These are phyloP conservation scores for Epicoccum sorghinum DNA, from an alignment of 2,329 filamentous ascomycete genomes.

Conservation along the genomic window DNA sequence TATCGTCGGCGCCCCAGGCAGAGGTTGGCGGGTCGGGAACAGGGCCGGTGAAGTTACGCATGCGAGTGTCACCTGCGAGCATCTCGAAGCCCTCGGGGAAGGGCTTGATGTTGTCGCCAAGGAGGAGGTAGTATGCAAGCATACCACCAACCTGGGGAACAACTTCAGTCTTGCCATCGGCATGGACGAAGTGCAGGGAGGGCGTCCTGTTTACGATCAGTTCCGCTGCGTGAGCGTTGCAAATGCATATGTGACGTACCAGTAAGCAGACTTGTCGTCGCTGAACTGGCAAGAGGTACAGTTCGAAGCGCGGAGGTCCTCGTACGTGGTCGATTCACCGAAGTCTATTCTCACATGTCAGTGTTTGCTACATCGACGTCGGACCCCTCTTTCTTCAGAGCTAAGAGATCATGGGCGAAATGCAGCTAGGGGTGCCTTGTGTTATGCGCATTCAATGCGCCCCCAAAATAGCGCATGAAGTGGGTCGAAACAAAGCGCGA, in stretches of 20 bases:
- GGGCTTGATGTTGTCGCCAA: slow-evolving; percentile 70
- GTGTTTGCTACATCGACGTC: slow-evolving; percentile 6
- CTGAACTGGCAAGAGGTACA: slow-evolving; percentile 70
- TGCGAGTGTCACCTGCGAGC: slow-evolving; percentile 67
- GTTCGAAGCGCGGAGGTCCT: slow-evolving; percentile 64
- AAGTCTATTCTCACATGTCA: slow-evolving; percentile 55
- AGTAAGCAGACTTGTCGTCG: slow-evolving; percentile 51
- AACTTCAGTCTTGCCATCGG: slow-evolving; percentile 67
- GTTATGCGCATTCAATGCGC: not conserved
- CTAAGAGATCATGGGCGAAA: not conserved
- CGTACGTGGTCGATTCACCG: slow-evolving; percentile 65
- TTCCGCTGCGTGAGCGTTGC: not conserved
- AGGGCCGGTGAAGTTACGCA: slow-evolving; percentile 60
- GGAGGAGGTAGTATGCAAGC: slow-evolving; percentile 78
- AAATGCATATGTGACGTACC: slow-evolving; percentile 22
- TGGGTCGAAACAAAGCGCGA: slow-evolving; percentile 10
- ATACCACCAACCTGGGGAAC: slow-evolving; percentile 64
- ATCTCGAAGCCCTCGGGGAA: slow-evolving; percentile 77
- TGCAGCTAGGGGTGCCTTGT: slow-evolving; percentile 1
- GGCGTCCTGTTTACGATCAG: slow-evolving; percentile 56
- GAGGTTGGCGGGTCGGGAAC: slow-evolving; percentile 74
- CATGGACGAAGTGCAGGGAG: slow-evolving; percentile 69
- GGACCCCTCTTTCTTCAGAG: not conserved
- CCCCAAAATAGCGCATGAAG: slow-evolving; percentile 13
- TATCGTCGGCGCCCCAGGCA: slow-evolving; percentile 66